These are phyloP conservation scores for Penicillium flavigenum DNA, from an alignment of 495 filamentous ascomycete species.

Conservation along the genomic window DNA sequence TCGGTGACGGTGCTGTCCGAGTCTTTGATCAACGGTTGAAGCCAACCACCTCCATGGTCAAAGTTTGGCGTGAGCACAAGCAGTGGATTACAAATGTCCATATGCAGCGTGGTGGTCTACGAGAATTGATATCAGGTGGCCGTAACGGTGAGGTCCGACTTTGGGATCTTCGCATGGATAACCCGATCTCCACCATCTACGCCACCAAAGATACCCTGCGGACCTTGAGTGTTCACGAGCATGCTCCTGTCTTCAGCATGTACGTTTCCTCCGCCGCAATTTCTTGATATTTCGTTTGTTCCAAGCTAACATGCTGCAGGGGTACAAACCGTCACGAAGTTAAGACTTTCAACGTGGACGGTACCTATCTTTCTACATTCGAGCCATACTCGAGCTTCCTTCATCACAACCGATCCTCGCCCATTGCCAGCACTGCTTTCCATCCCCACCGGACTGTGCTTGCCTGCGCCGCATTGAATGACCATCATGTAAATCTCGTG, in stretches of 20 bases:
- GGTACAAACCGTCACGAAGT: conserved; percentile 85
- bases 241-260: conserved; percentile 94
- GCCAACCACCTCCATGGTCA: conserved; percentile 83
- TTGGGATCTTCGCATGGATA: conserved; percentile 90
- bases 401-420: conserved; percentile 68
- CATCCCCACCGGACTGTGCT: conserved; percentile 94
- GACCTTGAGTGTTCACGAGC: conserved; percentile 91
- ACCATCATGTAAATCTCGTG: conserved; percentile 49
- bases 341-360: conserved; percentile 87
- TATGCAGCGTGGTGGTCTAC: conserved; percentile 91
- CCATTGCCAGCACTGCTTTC: conserved; percentile 88
- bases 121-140: conserved; percentile 84
- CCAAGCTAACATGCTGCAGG: conserved; percentile 44
- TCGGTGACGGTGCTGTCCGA: conserved; percentile 92
- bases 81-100: conserved; percentile 95
- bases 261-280: conserved; percentile 50
- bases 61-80: conserved; percentile 92
- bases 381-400: conserved; percentile 90
- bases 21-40: conserved; percentile 88
- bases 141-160: conserved; percentile 89
- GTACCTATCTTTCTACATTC: conserved; percentile 69
- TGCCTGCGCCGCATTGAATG: conserved; percentile 66
- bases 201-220: conserved; percentile 77
- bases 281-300: background rate
- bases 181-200: conserved; percentile 67